Evolutionary conservation across 2,329 filamentous ascomycete genomes (phyloP).

Genomic region (Acrocalymma vagum): DNA sequence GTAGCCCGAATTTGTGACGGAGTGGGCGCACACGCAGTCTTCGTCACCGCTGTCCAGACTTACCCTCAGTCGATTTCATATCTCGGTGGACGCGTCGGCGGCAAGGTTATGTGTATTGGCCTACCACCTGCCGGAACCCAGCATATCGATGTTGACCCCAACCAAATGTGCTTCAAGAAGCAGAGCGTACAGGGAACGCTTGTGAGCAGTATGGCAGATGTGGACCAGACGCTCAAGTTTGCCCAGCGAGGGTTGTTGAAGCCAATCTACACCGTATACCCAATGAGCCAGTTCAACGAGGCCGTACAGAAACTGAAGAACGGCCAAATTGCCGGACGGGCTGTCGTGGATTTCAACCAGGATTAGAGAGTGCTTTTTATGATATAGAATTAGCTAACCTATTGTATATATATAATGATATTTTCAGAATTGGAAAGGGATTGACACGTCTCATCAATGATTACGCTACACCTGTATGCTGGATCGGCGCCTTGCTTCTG

Average conservation of each 20-base stretch:
- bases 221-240: conserved; percentile 57
- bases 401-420: too few species aligned
- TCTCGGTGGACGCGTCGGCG: conserved; percentile 58
- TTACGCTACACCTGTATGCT: too few species aligned
- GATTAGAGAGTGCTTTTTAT: conserved; percentile 29
- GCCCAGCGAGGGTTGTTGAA: conserved; percentile 59
- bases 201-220: conserved; percentile 59
- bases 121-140: conserved; percentile 42
- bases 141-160: conserved; percentile 45
- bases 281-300: conserved; percentile 58
- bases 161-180: conserved; percentile 45
- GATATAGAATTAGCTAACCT: too few species aligned
- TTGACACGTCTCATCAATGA: too few species aligned
- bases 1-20: conserved; percentile 44
- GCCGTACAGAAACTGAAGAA: conserved; percentile 59
- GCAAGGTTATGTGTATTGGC: conserved; percentile 63
- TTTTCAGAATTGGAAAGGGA: too few species aligned
- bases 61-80: conserved; percentile 38
- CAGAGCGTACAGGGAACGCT: conserved; percentile 47
- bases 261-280: conserved; percentile 59
- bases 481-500: too few species aligned
- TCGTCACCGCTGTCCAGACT: conserved; percentile 46
- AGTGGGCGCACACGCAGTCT: conserved; percentile 49
- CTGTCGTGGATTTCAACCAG: conserved; percentile 63
- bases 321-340: conserved; percentile 61